Percentiles rank a stretch among this genome's conserved stretches.
These are phyloP conservation scores for Kwoniella newhampshirensis DNA, from an alignment of 768 basidiomycete genomes.

Conservation along the genomic window DNA sequence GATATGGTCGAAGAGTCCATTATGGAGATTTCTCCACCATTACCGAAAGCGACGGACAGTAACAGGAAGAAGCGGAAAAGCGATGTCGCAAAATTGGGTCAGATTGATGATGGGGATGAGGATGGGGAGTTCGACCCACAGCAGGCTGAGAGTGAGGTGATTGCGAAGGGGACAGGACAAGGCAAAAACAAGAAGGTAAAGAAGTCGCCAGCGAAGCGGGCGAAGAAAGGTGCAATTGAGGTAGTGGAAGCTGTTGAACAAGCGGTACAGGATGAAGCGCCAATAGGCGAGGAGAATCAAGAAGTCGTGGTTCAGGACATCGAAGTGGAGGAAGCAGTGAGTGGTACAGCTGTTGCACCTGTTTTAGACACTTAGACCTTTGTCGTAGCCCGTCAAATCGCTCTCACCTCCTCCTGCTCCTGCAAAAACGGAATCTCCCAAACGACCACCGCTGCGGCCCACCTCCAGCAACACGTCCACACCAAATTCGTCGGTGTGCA, in stretches of 20 bases:
- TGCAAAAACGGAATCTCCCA: conserved; percentile 6
- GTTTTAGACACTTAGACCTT: neutral
- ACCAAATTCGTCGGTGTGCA: conserved; percentile 3
- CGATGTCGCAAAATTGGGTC: conserved; percentile 1
- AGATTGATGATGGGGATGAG: neutral
- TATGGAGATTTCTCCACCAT: conserved; percentile 4
- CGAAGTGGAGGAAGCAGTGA: neutral
- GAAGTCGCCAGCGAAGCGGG: conserved; percentile 8
- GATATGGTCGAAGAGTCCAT: conserved; percentile 6
- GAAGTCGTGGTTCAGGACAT: conserved; percentile 2
- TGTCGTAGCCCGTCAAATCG: conserved; percentile 7
- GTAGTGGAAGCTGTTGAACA: conserved; percentile 7
- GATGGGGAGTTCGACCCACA: conserved; percentile 9
- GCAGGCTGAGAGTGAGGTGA: neutral
- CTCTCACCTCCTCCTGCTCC: conserved; percentile 9
- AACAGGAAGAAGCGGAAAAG: conserved; percentile 15
- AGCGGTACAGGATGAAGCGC: conserved; percentile 1
- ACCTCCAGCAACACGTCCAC: conserved; percentile 19
- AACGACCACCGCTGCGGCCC: conserved; percentile 13
- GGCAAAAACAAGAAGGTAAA: conserved; percentile 11
- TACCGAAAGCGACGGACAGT: neutral
- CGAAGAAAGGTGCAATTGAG: conserved; percentile 6
- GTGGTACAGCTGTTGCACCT: neutral
- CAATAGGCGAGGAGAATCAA: neutral
- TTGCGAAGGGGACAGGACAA: conserved; percentile 8